Percentiles rank a stretch among this genome's conserved stretches.
Conservation (phyloP, 257 asterid genomes). For the Nicotiana tabacum region DNA sequence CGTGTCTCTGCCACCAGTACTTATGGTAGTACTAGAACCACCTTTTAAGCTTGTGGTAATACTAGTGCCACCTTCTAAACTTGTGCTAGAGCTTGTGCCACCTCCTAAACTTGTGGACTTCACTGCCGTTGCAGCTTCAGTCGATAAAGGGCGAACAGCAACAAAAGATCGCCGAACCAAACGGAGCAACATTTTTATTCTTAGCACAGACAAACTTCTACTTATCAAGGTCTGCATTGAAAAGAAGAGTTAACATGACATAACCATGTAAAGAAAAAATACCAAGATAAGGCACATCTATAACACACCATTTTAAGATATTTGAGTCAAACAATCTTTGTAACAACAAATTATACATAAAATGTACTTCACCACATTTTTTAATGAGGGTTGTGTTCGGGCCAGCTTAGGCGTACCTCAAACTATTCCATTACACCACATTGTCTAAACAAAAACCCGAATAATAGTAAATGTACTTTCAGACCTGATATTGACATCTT, state of each 20-base stretch:
- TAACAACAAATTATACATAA: not conserved
- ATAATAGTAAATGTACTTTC: not conserved
- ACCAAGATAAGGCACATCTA: not conserved
- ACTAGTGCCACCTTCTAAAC: slow-evolving; percentile 7
- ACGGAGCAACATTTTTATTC: slow-evolving; percentile 35
- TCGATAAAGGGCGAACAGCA: slow-evolving; percentile 57
- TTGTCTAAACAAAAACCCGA: not conserved
- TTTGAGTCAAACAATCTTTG: not conserved
- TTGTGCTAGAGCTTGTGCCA: slow-evolving; percentile 2
- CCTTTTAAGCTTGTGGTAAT: not conserved
- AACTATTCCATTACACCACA: not conserved
- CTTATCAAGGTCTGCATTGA: not conserved
- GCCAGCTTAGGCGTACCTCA: not conserved
- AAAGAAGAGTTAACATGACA: not conserved
- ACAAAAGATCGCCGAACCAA: slow-evolving; percentile 44
- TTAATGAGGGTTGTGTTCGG: not conserved
- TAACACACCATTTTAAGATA: not conserved
- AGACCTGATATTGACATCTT: not conserved
- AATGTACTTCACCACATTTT: not conserved
- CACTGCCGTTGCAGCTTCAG: slow-evolving; percentile 31
- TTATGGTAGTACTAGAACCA: slow-evolving; percentile 1
- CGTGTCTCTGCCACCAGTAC: slow-evolving; percentile 47
- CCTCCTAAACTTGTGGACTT: slow-evolving; percentile 18
- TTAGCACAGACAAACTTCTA: not conserved
- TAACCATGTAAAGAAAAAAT: not conserved